Evolutionary conservation across 2,329 filamentous ascomycete species (phyloP), one percentile per base, ranked within the genome.

Genomic region (Botryotinia calthae): DNA sequence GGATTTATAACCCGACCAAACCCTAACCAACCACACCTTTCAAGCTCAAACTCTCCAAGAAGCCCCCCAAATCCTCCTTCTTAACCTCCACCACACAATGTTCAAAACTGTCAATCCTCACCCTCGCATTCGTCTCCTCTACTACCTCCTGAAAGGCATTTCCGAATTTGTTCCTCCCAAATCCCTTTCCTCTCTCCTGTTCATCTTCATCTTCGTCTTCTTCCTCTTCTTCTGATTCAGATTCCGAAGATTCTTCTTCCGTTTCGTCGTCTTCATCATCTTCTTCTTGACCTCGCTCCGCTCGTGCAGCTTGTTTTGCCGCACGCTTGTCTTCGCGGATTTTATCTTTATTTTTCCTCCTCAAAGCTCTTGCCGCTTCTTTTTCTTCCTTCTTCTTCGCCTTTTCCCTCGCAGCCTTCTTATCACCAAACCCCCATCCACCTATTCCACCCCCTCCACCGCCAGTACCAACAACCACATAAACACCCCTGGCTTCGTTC

Each of bases 31-130:
- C 91, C 28, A 98, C 94, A 72, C 90, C 90, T 87, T 97, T 97
- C 87, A 94, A 91, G 83, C 95, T 98, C 80, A 99, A 82, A 72
- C 91, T 91, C 84, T 99, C 96, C 76, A 99, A 85, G 81, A 99
- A 99, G 0, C 91, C 93, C 25, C 90, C 89, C 42, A 99, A 84
- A 82, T 98, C 96, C 81, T 98, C 96, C 84, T 97, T 98, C 83
- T 91, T 91, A n/a, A 99, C 95, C 82, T 99, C 96, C 64, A 98
- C 95, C 12, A 98, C 96, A 79, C 94, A 97, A 81, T 97, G 93
- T 83, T 99, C 96, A 79, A 99, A 99, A 82, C 93, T 97, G 82
- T 99, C 96, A 80, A 98, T 97, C 74, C 94, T 86, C 31, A 98
- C 94, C 25, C 95, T 85, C 0, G 95, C 93, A 73, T 91, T 96